Evolutionary conservation across 345 rosid genomes (phyloP).

Genomic region (Odontarrhena argentea): DNA sequence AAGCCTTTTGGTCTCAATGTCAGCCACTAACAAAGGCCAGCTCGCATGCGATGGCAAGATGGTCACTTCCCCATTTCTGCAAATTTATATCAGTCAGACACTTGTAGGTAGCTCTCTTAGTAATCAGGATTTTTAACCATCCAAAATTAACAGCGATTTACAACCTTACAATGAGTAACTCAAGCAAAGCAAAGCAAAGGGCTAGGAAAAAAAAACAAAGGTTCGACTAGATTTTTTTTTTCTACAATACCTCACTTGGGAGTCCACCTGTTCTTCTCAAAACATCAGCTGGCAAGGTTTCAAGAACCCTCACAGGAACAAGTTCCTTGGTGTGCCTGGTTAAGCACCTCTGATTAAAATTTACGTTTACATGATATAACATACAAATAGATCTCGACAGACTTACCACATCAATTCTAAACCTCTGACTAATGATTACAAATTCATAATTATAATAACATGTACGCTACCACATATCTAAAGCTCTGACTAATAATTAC

Average conservation of each 20-base stretch:
- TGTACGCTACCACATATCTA: conserved; percentile 57
- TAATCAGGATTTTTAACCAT: conserved; percentile 4
- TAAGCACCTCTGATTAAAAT: conserved; percentile 30
- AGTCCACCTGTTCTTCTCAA: conserved; percentile 72
- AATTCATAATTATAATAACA: background rate
- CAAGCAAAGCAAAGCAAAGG: conserved; percentile 6
- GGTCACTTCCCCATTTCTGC: conserved; percentile 96
- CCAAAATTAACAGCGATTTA: background rate
- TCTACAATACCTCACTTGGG: conserved; percentile 66
- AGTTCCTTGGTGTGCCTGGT: conserved; percentile 81
- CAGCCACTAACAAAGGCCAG: conserved; percentile 59
- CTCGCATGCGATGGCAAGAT: conserved; percentile 92
- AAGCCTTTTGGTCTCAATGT: conserved; percentile 4
- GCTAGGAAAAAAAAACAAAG: background rate
- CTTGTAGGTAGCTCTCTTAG: background rate
- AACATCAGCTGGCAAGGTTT: conserved; percentile 68
- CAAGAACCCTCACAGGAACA: conserved; percentile 82
- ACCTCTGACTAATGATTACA: conserved; percentile 18
- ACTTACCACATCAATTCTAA: conserved; percentile 63
- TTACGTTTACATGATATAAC: background rate
- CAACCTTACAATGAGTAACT: background rate
- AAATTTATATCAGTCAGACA: conserved; percentile 20
- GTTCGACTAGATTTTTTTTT: background rate
- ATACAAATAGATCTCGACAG: background rate
- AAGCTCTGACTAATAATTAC: conserved; percentile 20